A percentile compares a stretch with the other conserved stretches of the same genome.
Evolutionary conservation across 1,284 basidiomycete species (phyloP).

Genomic region (Xerocomus nothofagi): DNA sequence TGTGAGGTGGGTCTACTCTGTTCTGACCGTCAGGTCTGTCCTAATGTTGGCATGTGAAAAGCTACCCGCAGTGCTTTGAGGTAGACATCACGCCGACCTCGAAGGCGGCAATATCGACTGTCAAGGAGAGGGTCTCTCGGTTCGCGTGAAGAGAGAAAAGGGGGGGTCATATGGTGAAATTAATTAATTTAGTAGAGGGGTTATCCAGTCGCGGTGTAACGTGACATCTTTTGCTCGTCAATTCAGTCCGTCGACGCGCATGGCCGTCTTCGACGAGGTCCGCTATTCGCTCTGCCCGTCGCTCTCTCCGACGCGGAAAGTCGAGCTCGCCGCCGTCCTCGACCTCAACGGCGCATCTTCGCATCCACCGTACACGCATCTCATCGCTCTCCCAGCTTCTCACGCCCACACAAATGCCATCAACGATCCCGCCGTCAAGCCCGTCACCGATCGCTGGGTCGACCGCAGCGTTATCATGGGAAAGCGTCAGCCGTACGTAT

Average conservation of each 20-base stretch:
- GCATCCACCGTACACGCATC: slow-evolving; percentile 40
- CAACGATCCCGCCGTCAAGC: slow-evolving; percentile 19
- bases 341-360: slow-evolving; percentile 44
- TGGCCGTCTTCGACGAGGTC: slow-evolving; percentile 37
- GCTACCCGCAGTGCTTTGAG: slow-evolving; percentile 3
- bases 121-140: slow-evolving; percentile 7
- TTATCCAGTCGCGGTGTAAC: too few species aligned
- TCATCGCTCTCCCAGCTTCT: slow-evolving; percentile 37
- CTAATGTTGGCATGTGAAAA: neutral
- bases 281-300: slow-evolving; percentile 36
- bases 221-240: too few species aligned
- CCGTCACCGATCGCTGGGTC: slow-evolving; percentile 68
- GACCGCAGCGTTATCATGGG: slow-evolving; percentile 61
- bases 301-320: slow-evolving; percentile 29
- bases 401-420: slow-evolving; percentile 21
- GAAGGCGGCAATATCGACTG: neutral
- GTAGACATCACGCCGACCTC: slow-evolving; percentile 14
- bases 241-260: too few species aligned
- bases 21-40: neutral
- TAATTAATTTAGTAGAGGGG: too few species aligned
- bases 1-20: slow-evolving; percentile 14
- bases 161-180: too few species aligned
- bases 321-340: slow-evolving; percentile 37
- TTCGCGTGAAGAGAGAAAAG: slow-evolving; percentile 1
- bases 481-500: slow-evolving; percentile 54